Base-by-base conservation (phyloP, 495 filamentous ascomycete genomes). In the Penicillium silybi region DNA sequence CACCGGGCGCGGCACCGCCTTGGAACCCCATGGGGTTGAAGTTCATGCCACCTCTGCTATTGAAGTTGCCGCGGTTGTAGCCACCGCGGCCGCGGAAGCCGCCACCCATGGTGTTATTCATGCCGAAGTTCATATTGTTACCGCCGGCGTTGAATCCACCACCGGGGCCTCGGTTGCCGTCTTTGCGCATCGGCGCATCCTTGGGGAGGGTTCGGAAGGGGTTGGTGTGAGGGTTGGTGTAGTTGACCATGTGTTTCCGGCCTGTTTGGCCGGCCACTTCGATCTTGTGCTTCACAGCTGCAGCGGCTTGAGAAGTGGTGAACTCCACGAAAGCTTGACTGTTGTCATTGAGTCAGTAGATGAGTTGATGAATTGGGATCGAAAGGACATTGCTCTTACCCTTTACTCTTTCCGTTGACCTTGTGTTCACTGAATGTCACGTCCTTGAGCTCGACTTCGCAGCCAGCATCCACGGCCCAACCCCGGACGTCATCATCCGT, bases 401-500 rank as follows among this genome's bases (percentile, higher is more conserved):
- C 91, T 73, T 97, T 97, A 67, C 89, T 93, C 69, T 98, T 98
- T 48, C 93, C 93, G 60, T 98, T 98, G 13, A 97, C 90, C 69
- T 98, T 98, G 69, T 97, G 93, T 65, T 98, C 93, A 54, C 86
- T 95, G 61, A 97, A 97, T 1, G 92, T 95, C 39, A 97, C 85
- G 49, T 96, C 92, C 62, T 90, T 90, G 18, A 98, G 76, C 60
- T 95, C 89, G 41, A 83, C 79, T 63, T 97, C 93, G 56, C 81
- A 87, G 8, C 76, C 78, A 25, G 85, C 86, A 52, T 88, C 76
- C 55, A 84, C 82, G 10, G 87, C 80, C 92, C 90, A 96, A 49
- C 87, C 90, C 41, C 93, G 87, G 51, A 98, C 81, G 54, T 96
- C 90, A 61, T 98, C 93, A 57, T 98, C 93, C 13, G 87, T 97